Percentiles rank a stretch among this genome's conserved stretches.
Conservation (phyloP, 768 basidiomycete genomes). For the Gautieria morchelliformis region DNA sequence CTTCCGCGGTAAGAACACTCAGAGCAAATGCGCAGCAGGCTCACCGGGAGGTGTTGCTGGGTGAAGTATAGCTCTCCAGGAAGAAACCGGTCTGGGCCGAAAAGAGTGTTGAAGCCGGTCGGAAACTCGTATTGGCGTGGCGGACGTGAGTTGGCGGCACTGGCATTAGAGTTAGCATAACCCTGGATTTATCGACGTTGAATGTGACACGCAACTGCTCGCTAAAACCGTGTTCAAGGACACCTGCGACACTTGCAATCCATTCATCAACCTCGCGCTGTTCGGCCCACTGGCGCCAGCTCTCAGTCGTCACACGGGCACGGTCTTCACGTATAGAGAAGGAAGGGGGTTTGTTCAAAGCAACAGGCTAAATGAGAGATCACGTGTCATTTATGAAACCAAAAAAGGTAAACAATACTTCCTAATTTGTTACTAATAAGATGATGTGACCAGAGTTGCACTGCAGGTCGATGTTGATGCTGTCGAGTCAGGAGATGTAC, state of each 20-base stretch:
- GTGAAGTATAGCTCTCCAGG: slow-evolving; percentile 88
- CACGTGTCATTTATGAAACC: not conserved
- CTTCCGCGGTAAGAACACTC: not conserved
- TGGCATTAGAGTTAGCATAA: slow-evolving; percentile 19
- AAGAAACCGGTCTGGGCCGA: slow-evolving; percentile 70
- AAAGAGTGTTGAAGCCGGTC: slow-evolving; percentile 80
- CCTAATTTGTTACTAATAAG: slow-evolving; percentile 78
- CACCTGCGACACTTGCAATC: slow-evolving; percentile 80
- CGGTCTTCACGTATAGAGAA: slow-evolving; percentile 73
- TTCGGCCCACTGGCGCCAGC: slow-evolving; percentile 78
- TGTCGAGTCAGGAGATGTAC: slow-evolving; percentile 53
- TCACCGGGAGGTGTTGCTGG: slow-evolving; percentile 22
- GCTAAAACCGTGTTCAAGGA: slow-evolving; percentile 83
- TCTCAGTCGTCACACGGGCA: slow-evolving; percentile 58
- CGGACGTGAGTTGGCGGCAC: slow-evolving; percentile 47
- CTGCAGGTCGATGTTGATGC: slow-evolving; percentile 38
- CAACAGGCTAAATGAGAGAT: slow-evolving; percentile 48
- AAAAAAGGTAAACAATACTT: slow-evolving; percentile 12
- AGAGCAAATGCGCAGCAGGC: slow-evolving; percentile 1
- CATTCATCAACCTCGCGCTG: slow-evolving; percentile 83
- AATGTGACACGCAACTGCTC: slow-evolving; percentile 51
- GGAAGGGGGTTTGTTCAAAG: slow-evolving; percentile 51
- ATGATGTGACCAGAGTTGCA: slow-evolving; percentile 78
- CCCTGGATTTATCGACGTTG: not conserved
- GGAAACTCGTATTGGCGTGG: slow-evolving; percentile 87